Evolutionary conservation across 176 grass and related monocot species (phyloP), one percentile per base, ranked within the genome.

Genomic region (Typha latifolia): DNA sequence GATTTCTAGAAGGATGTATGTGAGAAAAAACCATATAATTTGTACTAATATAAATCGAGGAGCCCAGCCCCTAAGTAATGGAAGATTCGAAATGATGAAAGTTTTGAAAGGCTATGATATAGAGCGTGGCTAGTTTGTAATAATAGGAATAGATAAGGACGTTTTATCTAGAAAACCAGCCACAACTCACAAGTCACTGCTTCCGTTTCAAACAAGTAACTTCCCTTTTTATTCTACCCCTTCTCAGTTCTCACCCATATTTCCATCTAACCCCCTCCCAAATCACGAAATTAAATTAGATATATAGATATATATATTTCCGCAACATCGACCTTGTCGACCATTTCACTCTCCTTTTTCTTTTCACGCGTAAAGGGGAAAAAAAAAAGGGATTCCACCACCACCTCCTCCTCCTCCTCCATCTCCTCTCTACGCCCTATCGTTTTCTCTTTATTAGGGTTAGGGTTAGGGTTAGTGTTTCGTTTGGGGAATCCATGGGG

Each of bases 401-500:
- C 5, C 9, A 26, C 24, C 27, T 3, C 27, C 27, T 29, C 27
- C 27, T 29, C 27, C 27, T 59, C 18, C 53, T 59, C 20, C n/a
- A 11, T 59, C 11, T 59, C 53, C 5, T 21, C n/a, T 59, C 53
- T 59, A 3, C 51, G 12, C 51, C 4, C 2, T 6, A n/a, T 14
- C 3, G 51, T 4, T 55, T 18, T 55, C 14, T 59, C 6, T 43
- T 16, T 8, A 2, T 19, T 57, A 21, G 51, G 51, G 51, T n/a
- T 19, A 19, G 51, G 51, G 51, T 51, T 51, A 52, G 49, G 13
- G 67, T 70, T 56, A 70, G 50, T 50, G 68, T 14, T 70, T 56
- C 14, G 23, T 43, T 12, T 14, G 37, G 37, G 37, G 37, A 43
- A 77, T 66, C 72, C 61, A 92, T 95, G 91, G 91, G 86, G 78